Conservation (phyloP, 2,329 filamentous ascomycete genomes). For the Mariannaea elegans region DNA sequence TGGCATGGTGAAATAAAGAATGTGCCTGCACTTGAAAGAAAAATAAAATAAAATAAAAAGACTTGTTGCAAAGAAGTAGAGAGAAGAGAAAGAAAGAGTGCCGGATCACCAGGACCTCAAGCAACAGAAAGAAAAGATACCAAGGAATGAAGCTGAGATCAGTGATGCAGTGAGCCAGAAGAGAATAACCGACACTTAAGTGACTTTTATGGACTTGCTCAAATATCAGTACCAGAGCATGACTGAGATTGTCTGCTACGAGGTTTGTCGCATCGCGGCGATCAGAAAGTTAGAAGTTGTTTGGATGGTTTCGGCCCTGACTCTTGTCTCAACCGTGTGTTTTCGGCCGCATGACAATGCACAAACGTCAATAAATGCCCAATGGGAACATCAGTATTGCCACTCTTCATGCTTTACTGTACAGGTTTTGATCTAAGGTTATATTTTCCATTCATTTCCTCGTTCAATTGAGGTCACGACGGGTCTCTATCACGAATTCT, state of each 20-base stretch:
- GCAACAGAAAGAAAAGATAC: constrained; percentile 21
- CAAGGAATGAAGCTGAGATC: constrained; percentile 29
- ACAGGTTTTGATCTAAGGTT: too few relatives aligned
- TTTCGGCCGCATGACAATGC: background rate
- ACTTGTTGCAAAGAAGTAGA: background rate
- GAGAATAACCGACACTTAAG: background rate
- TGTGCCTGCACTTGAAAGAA: constrained; percentile 33
- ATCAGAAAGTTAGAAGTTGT: constrained; percentile 16
- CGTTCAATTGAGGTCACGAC: too few relatives aligned
- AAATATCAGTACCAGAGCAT: background rate
- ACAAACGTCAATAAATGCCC: too few relatives aligned
- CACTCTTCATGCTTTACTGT: background rate
- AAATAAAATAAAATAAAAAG: constrained; percentile 18
- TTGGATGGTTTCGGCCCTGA: constrained; percentile 24
- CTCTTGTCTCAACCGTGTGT: background rate
- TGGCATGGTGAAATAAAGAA: constrained; percentile 31
- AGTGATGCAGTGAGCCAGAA: constrained; percentile 21
- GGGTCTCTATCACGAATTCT: too few relatives aligned
- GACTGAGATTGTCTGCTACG: constrained; percentile 28
- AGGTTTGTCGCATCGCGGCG: constrained; percentile 33
- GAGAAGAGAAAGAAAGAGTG: constrained; percentile 26
- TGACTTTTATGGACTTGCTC: constrained; percentile 29
- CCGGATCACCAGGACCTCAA: constrained; percentile 39
- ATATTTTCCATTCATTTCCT: too few relatives aligned
- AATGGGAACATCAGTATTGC: too few relatives aligned